phyloP scores from a whole-genome alignment of 352 stramenopile genomes.

The Phytophthora pluvialis region DNA sequence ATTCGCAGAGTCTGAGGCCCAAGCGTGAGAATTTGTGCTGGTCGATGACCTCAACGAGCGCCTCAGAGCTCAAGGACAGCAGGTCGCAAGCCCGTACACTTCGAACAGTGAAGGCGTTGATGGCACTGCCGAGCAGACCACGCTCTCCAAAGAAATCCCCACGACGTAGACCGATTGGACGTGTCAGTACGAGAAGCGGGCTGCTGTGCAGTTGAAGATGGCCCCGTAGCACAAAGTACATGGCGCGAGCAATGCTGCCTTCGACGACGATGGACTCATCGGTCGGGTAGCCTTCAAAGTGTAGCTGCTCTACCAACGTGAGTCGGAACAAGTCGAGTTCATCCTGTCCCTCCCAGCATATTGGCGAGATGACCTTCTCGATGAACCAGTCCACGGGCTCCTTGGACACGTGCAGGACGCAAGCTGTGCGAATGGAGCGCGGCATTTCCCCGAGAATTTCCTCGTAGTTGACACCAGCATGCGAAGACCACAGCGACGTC shows the following conservation, averaged over 20 bases:
- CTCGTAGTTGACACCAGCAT: conserved; percentile 61
- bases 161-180: conserved; percentile 30
- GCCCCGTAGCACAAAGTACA: conserved; percentile 77
- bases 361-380: conserved; percentile 40
- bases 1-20: conserved; percentile 25
- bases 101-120: conserved; percentile 45
- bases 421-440: conserved; percentile 51
- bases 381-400: conserved; percentile 47
- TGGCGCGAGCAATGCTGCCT: conserved; percentile 59
- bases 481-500: conserved; percentile 62
- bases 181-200: conserved; percentile 26
- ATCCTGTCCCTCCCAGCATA: conserved; percentile 26
- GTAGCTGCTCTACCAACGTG: conserved; percentile 47
- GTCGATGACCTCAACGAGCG: conserved; percentile 51
- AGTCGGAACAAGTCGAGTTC: conserved; percentile 36
- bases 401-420: conserved; percentile 48
- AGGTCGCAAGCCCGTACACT: conserved; percentile 41
- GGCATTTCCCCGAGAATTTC: conserved; percentile 56
- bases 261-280: conserved; percentile 66
- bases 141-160: conserved; percentile 72
- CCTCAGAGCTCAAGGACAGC: conserved; percentile 44
- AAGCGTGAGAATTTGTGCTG: conserved; percentile 29
- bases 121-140: conserved; percentile 56
- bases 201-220: conserved; percentile 48
- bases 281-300: conserved; percentile 72